A percentile compares a stretch with the other conserved stretches of the same genome.
phyloP scores from a whole-genome alignment of 345 rosid species.

The Citrus glauca region DNA sequence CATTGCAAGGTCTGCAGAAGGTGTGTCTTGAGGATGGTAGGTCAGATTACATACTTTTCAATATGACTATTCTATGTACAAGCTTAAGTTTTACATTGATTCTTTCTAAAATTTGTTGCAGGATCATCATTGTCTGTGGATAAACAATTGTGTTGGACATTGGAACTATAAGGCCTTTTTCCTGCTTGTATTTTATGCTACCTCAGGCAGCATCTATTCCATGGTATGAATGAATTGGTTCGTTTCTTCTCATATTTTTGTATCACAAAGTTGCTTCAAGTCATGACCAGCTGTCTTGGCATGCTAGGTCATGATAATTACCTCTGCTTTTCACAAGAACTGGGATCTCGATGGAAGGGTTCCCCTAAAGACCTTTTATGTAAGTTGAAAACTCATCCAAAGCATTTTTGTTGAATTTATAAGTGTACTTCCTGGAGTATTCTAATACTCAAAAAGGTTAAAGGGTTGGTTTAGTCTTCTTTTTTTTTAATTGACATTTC shows the following conservation, averaged over 20 bases:
- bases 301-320: conserved; percentile 44
- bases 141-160: conserved; percentile 88
- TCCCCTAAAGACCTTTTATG: conserved; percentile 46
- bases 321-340: conserved; percentile 38
- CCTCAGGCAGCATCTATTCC: conserved; percentile 66
- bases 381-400: conserved; percentile 27
- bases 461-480: background rate
- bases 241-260: background rate
- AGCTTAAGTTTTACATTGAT: conserved; percentile 1
- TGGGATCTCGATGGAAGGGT: conserved; percentile 33
- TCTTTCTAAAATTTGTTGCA: conserved; percentile 29
- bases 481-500: background rate
- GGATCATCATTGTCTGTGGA: conserved; percentile 98
- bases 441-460: background rate
- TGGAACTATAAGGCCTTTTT: conserved; percentile 89
- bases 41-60: conserved; percentile 17
- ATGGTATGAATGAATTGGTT: conserved; percentile 33
- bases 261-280: background rate
- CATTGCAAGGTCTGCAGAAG: conserved; percentile 91
- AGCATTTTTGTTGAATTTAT: background rate
- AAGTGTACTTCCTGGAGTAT: background rate
- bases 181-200: conserved; percentile 54
- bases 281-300: conserved; percentile 11
- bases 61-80: background rate
- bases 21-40: conserved; percentile 89